Evolutionary conservation across 2,329 filamentous ascomycete species (phyloP).

Genomic region (Helotiales sp.): DNA sequence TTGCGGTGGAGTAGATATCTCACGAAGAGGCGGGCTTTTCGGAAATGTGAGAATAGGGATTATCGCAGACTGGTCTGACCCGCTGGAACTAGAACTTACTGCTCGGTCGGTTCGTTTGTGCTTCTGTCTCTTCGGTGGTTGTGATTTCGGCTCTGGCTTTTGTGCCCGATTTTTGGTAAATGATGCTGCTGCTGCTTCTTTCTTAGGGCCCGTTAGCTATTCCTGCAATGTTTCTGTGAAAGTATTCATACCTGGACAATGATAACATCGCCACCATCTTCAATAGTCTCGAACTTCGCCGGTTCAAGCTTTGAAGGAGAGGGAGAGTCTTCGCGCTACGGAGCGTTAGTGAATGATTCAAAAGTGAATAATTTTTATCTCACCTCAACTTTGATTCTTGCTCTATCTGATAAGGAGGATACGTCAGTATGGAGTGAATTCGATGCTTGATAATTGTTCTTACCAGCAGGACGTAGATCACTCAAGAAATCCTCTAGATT

Average conservation of each 20-base stretch:
- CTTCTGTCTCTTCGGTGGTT: neutral
- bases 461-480: neutral
- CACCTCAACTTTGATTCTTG: slow-evolving; percentile 1
- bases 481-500: slow-evolving; percentile 6
- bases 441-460: neutral
- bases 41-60: neutral
- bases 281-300: neutral
- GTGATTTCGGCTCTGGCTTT: neutral
- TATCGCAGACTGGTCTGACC: neutral
- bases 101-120: neutral
- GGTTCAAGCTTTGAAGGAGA: neutral
- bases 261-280: neutral
- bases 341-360: neutral
- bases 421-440: neutral
- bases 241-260: neutral
- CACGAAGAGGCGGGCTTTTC: neutral
- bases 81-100: slow-evolving; percentile 3
- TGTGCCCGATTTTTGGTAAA: neutral
- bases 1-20: neutral
- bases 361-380: neutral
- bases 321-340: neutral
- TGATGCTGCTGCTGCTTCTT: neutral
- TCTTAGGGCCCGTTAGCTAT: neutral
- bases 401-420: neutral
- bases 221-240: neutral